Conservation (phyloP, 768 basidiomycete species). For the Pleurotus citrinopileatus region DNA sequence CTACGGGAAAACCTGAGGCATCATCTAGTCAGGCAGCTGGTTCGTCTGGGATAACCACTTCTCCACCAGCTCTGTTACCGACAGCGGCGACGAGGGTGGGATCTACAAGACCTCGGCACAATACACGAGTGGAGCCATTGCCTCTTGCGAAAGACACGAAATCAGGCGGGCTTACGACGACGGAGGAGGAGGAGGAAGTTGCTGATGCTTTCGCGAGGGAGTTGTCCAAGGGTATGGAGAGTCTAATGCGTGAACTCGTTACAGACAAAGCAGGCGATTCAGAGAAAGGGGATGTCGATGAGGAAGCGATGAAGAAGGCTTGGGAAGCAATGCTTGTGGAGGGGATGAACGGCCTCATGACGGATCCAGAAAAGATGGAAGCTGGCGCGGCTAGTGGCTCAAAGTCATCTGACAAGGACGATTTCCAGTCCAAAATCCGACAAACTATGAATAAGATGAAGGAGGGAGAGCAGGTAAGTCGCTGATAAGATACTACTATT, state of each 20-base stretch:
- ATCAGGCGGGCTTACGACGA: neutral
- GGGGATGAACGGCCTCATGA: slow-evolving; percentile 37
- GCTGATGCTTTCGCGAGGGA: slow-evolving; percentile 43
- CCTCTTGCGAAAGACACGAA: slow-evolving; percentile 18
- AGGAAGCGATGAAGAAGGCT: slow-evolving; percentile 47
- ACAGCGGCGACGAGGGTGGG: slow-evolving; percentile 23
- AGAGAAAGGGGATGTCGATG: slow-evolving; percentile 25
- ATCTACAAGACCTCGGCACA: slow-evolving; percentile 39
- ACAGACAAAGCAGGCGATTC: slow-evolving; percentile 29
- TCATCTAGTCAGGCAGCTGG: slow-evolving; percentile 11
- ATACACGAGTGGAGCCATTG: slow-evolving; percentile 44
- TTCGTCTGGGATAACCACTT: neutral
- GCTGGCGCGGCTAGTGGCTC: slow-evolving; percentile 12
- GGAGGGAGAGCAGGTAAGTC: slow-evolving; percentile 57
- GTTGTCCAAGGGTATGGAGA: slow-evolving; percentile 49
- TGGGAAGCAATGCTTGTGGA: slow-evolving; percentile 75
- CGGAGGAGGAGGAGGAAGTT: slow-evolving; percentile 34
- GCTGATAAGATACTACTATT: neutral
- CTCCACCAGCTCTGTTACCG: slow-evolving; percentile 32
- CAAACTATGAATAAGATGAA: slow-evolving; percentile 74
- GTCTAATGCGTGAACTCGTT: slow-evolving; percentile 40
- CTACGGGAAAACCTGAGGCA: slow-evolving; percentile 12
- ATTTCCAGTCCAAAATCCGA: slow-evolving; percentile 69
- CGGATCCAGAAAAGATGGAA: slow-evolving; percentile 9
- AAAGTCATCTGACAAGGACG: slow-evolving; percentile 21